Percentiles rank a stretch among this genome's conserved stretches.
Evolutionary conservation across 805 yeast species (phyloP).

Genomic region (Sugiyamaella smithiae): DNA sequence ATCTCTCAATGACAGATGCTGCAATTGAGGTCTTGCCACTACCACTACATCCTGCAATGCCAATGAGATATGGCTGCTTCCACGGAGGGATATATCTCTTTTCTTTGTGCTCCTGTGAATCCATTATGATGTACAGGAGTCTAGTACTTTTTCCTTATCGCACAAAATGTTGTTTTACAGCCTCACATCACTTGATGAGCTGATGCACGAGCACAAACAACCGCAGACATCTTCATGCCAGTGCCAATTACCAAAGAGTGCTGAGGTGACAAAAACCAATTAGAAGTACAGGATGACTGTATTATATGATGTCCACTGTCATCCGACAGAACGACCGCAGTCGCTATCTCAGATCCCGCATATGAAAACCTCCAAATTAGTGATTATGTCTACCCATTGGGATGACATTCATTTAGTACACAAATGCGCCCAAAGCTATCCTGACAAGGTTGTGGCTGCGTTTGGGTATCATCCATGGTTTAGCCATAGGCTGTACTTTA

Average conservation of each 20-base stretch:
- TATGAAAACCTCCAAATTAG: conserved; percentile 25
- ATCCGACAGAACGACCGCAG: conserved; percentile 36
- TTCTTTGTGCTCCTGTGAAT: too few species aligned
- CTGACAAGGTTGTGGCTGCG: conserved; percentile 35
- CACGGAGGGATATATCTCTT: conserved; percentile 73
- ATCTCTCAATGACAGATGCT: conserved; percentile 68
- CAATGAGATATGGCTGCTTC: conserved; percentile 81
- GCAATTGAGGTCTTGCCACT: conserved; percentile 96
- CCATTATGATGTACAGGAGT: too few species aligned
- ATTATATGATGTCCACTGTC: conserved; percentile 41
- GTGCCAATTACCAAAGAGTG: too few species aligned
- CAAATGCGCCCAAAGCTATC: conserved; percentile 25
- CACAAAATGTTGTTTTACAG: too few species aligned
- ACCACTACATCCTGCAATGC: conserved; percentile 84
- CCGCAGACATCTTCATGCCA: too few species aligned
- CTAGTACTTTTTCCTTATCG: too few species aligned
- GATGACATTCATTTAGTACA: conserved; percentile 36
- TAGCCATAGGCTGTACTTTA: conserved; percentile 56
- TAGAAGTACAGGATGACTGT: too few species aligned
- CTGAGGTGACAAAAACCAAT: too few species aligned
- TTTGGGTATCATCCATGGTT: conserved; percentile 91
- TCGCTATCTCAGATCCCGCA: conserved; percentile 20
- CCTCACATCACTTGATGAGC: neutral
- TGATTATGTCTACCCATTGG: conserved; percentile 37
- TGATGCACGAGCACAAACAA: too few species aligned